Percentiles rank a stretch among this genome's conserved stretches.
These are phyloP conservation scores for Pyrus pyrifolia DNA, from an alignment of 306 rosid species.

Conservation along the genomic window DNA sequence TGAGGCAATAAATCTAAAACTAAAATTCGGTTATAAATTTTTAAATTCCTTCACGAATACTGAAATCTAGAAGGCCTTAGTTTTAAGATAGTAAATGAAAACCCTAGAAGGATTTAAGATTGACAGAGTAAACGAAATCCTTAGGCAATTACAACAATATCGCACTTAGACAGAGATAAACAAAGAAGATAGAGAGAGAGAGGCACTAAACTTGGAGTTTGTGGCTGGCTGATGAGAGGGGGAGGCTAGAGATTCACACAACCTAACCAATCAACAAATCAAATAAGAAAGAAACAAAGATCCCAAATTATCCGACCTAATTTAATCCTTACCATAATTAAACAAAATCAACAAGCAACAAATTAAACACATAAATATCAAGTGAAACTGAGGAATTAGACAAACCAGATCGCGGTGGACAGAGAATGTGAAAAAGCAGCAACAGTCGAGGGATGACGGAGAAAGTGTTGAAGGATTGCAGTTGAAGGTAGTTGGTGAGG, in stretches of 20 bases:
- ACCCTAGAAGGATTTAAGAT: too few relatives aligned
- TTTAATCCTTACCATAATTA: background rate
- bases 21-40: too few relatives aligned
- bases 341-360: background rate
- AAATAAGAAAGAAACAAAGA: conserved; percentile 15
- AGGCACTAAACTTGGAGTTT: too few relatives aligned
- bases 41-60: too few relatives aligned
- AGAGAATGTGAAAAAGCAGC: background rate
- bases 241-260: background rate
- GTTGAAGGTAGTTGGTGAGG: background rate
- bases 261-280: background rate
- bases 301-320: conserved; percentile 11
- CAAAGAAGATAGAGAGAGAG: too few relatives aligned
- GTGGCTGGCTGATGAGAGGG: too few relatives aligned
- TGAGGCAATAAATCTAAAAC: too few relatives aligned
- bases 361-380: background rate
- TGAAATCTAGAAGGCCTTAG: too few relatives aligned
- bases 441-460: background rate
- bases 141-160: too few relatives aligned
- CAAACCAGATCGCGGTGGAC: conserved; percentile 39
- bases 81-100: too few relatives aligned
- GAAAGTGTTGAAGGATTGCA: conserved; percentile 3
- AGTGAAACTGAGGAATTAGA: conserved; percentile 10
- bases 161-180: too few relatives aligned
- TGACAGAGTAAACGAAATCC: too few relatives aligned